Evolutionary conservation across 495 filamentous ascomycete species (phyloP), one percentile per base, ranked within the genome.

Genomic region (Lepraria neglecta): DNA sequence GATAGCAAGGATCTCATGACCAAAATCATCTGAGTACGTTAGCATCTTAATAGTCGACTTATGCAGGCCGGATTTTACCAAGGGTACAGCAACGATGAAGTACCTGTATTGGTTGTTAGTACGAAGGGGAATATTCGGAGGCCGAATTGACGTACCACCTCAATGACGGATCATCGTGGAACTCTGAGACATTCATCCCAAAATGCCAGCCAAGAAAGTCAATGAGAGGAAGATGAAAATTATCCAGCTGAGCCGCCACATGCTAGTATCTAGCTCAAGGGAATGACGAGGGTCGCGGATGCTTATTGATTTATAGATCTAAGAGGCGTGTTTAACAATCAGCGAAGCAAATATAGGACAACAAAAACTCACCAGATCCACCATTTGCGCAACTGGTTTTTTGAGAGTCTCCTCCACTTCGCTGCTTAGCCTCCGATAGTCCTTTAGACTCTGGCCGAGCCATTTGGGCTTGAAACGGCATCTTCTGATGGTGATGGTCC

Each of bases 221-320:
- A 81, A 65, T 0, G 80, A 80, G 15, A 82, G 74, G 68, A 82
- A 82, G 59, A 82, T 72, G 53, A 77, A 77, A 4, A 75, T 82
- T 58, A 81, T 71, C 75, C 75, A 77, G 27, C 73, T 75, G 30
- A 76, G 47, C 3, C 63, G 43, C 70, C 70, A 72, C 45, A 69
- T 50, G 59, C 70, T 74, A 2, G 75, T 72, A 4, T 76, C 75
- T 4, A 82, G 70, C 46, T 80, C 73, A 1, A 82, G 69, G 3
- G 73, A 76, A 42, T 78, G 74, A 2, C 78, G 71, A 10, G 77
- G 73, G 58, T 82, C 80, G 30, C 80, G 74, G 48, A 82, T 81
- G n/a, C 71, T 76, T 24, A 82, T 78, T 40, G 72, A 76, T 64
- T 80, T 78, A 62, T 82, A 82, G 73, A 82, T 79, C 66, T 69